A percentile compares a stretch with the other conserved stretches of the same genome.
These are phyloP conservation scores for Naganishia antarctica DNA, from an alignment of 768 basidiomycete species.

Conservation along the genomic window DNA sequence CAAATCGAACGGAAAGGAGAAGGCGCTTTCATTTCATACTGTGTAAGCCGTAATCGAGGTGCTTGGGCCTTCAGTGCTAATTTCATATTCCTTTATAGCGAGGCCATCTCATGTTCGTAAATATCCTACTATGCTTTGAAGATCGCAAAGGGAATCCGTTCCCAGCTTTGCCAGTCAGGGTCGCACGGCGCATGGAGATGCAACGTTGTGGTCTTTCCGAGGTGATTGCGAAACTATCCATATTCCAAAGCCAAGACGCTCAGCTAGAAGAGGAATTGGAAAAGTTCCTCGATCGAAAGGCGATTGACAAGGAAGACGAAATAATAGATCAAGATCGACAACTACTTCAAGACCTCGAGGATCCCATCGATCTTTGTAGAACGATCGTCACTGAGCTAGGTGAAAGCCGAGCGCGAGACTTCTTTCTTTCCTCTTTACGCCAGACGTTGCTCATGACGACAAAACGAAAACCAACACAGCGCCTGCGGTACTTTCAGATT, in stretches of 20 bases:
- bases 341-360: conserved; percentile 63
- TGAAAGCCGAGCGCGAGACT: conserved; percentile 70
- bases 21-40: conserved; percentile 54
- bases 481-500: conserved; percentile 84
- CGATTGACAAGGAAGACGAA: conserved; percentile 55
- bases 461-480: conserved; percentile 74
- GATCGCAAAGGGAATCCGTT: conserved; percentile 21
- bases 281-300: conserved; percentile 19
- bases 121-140: conserved; percentile 57
- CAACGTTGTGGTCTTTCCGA: conserved; percentile 71
- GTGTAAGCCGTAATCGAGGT: conserved; percentile 37
- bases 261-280: conserved; percentile 15
- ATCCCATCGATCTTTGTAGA: conserved; percentile 80
- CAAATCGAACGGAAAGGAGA: conserved; percentile 38
- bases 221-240: conserved; percentile 7
- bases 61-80: background rate
- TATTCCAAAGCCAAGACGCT: background rate
- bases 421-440: conserved; percentile 90
- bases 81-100: conserved; percentile 52
- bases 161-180: conserved; percentile 63
- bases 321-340: conserved; percentile 72
- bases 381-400: conserved; percentile 72
- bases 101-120: conserved; percentile 68
- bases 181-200: conserved; percentile 84
- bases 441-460: conserved; percentile 72